These are phyloP conservation scores for Xylariaceae sp. DNA, from an alignment of 2,329 filamentous ascomycete genomes.

Conservation along the genomic window DNA sequence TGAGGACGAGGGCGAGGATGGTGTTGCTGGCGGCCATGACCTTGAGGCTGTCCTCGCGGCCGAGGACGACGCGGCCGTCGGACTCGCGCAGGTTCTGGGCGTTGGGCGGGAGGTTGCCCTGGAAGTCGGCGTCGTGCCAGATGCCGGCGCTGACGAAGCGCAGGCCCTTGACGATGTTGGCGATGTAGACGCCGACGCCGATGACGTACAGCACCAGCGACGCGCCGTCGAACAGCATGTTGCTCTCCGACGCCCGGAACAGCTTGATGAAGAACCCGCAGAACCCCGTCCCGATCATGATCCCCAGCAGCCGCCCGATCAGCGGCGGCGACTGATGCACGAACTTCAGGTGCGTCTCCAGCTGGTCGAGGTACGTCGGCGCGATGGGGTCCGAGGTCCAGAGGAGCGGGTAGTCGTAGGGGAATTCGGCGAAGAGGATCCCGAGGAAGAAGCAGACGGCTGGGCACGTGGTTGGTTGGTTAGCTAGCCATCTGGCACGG, in stretches of 20 bases:
- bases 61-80: slow-evolving; percentile 70
- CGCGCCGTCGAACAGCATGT: slow-evolving; percentile 91
- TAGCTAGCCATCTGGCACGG: neutral
- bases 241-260: slow-evolving; percentile 90
- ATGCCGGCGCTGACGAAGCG: slow-evolving; percentile 77
- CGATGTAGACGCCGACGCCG: slow-evolving; percentile 89
- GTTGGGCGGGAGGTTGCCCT: slow-evolving; percentile 27
- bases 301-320: slow-evolving; percentile 91
- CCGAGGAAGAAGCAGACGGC: slow-evolving; percentile 97
- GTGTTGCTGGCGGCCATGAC: slow-evolving; percentile 95
- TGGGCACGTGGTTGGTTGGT: slow-evolving; percentile 42
- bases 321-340: slow-evolving; percentile 90
- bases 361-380: slow-evolving; percentile 76
- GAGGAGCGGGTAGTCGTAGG: slow-evolving; percentile 91
- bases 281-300: slow-evolving; percentile 86
- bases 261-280: slow-evolving; percentile 92
- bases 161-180: slow-evolving; percentile 96
- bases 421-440: slow-evolving; percentile 94
- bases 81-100: slow-evolving; percentile 40
- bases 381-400: slow-evolving; percentile 73
- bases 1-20: slow-evolving; percentile 88
- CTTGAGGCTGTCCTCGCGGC: slow-evolving; percentile 86
- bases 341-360: slow-evolving; percentile 89
- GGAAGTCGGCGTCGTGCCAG: slow-evolving; percentile 53
- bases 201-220: slow-evolving; percentile 83